A percentile compares a stretch with the other conserved stretches of the same genome.
Conservation (phyloP, 2,329 filamentous ascomycete genomes). For the Aureobasidium subglaciale region DNA sequence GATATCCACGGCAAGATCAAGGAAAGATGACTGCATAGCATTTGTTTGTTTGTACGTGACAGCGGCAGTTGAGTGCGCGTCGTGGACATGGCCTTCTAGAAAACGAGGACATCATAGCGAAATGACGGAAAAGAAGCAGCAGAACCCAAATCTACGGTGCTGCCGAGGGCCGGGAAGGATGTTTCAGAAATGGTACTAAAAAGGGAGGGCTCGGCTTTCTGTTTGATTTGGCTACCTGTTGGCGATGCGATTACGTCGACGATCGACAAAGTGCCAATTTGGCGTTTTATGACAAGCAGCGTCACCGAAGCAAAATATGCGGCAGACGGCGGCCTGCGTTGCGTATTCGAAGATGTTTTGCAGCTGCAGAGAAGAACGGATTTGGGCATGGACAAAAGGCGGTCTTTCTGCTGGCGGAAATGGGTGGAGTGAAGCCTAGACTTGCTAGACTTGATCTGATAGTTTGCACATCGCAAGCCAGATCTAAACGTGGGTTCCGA, state of each 20-base stretch:
- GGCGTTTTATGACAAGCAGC: not conserved
- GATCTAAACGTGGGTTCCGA: conserved; percentile 10
- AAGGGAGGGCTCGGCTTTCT: conserved; percentile 5
- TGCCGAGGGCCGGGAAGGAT: not conserved
- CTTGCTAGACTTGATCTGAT: conserved; percentile 11
- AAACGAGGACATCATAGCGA: not conserved
- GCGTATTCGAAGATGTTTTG: not conserved
- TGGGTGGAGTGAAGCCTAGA: not conserved
- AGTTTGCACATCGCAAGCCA: conserved; percentile 11
- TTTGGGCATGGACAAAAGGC: not conserved
- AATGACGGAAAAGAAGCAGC: not conserved
- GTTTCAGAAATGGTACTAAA: conserved; percentile 10
- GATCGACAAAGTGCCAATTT: not conserved
- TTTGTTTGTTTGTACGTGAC: not conserved
- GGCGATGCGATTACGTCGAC: not conserved
- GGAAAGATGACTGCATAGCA: not conserved
- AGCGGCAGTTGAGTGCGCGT: not conserved
- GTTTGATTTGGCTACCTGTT: conserved; percentile 8
- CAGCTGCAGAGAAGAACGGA: not conserved
- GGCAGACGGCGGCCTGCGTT: not conserved
- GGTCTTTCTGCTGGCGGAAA: not conserved
- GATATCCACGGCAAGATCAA: not conserved
- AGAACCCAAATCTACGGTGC: conserved; percentile 6
- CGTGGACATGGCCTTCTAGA: not conserved
- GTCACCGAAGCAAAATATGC: not conserved